These are phyloP conservation scores for Populus euphratica DNA, from an alignment of 345 rosid species.

Conservation along the genomic window DNA sequence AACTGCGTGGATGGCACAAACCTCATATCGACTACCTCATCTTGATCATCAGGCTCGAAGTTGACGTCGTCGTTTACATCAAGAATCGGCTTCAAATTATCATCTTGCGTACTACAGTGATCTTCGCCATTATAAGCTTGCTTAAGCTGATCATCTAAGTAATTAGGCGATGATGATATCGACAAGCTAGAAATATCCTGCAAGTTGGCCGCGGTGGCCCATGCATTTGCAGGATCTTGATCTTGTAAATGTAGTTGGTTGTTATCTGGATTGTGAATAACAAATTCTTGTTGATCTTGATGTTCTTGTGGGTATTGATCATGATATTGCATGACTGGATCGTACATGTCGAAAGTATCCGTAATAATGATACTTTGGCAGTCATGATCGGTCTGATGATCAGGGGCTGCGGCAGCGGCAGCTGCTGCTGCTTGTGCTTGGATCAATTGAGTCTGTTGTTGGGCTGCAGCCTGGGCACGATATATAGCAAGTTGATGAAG, in stretches of 20 bases:
- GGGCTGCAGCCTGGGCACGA: conserved; percentile 10
- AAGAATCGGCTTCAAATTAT: too few species aligned
- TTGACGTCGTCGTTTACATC: too few species aligned
- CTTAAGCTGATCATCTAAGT: neutral
- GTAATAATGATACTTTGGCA: neutral
- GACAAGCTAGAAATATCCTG: conserved; percentile 14
- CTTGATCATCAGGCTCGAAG: too few species aligned
- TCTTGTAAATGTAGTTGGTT: neutral
- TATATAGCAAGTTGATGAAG: conserved; percentile 59
- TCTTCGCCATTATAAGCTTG: conserved; percentile 1
- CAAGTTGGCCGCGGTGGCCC: neutral
- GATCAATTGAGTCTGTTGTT: conserved; percentile 9
- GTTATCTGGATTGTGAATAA: neutral
- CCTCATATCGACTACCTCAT: too few species aligned
- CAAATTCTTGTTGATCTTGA: conserved; percentile 4
- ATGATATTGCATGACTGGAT: conserved; percentile 11
- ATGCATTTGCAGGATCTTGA: neutral
- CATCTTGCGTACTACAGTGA: too few species aligned
- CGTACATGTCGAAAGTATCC: conserved; percentile 10
- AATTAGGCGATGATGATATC: neutral
- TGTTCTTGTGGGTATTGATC: neutral
- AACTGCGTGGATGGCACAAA: too few species aligned
- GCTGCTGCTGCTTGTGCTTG: neutral
- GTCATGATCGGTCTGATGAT: too few species aligned
- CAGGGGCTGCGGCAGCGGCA: neutral